A percentile compares a stretch with the other conserved stretches of the same genome.
These are phyloP conservation scores for Dujonia santamariae DNA, from an alignment of 1,139 yeast genomes.

Conservation along the genomic window DNA sequence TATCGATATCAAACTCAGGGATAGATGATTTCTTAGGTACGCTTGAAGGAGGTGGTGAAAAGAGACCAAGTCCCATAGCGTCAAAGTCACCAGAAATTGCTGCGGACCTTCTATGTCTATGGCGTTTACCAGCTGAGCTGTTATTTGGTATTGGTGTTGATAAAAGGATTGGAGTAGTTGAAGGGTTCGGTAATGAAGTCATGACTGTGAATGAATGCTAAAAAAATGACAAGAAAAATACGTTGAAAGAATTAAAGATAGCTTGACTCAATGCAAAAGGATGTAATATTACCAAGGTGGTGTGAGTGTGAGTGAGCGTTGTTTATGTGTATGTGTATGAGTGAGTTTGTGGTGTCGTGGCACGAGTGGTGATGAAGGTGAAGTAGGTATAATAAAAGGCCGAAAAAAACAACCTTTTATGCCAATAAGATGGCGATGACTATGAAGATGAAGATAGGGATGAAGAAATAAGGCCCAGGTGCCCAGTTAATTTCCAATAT, in stretches of 20 bases:
- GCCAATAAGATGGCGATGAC: too few relatives aligned
- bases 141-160: conserved; percentile 5
- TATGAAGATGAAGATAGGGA: too few relatives aligned
- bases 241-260: not conserved
- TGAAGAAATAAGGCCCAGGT: too few relatives aligned
- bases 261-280: too few relatives aligned
- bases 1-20: conserved; percentile 19
- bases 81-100: conserved; percentile 77
- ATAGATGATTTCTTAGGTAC: conserved; percentile 9
- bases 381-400: too few relatives aligned
- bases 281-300: too few relatives aligned
- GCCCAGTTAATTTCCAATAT: too few relatives aligned
- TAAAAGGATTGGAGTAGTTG: conserved; percentile 12
- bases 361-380: too few relatives aligned
- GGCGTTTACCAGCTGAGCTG: conserved; percentile 39
- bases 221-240: not conserved
- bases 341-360: too few relatives aligned
- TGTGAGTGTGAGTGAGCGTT: too few relatives aligned
- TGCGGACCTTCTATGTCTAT: conserved; percentile 66
- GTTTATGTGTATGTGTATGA: too few relatives aligned
- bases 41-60: conserved; percentile 21
- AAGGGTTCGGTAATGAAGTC: conserved; percentile 3
- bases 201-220: not conserved
- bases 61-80: conserved; percentile 37
- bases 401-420: too few relatives aligned